Evolutionary conservation across 768 basidiomycete species (phyloP).

Genomic region (Lentinula sp.): DNA sequence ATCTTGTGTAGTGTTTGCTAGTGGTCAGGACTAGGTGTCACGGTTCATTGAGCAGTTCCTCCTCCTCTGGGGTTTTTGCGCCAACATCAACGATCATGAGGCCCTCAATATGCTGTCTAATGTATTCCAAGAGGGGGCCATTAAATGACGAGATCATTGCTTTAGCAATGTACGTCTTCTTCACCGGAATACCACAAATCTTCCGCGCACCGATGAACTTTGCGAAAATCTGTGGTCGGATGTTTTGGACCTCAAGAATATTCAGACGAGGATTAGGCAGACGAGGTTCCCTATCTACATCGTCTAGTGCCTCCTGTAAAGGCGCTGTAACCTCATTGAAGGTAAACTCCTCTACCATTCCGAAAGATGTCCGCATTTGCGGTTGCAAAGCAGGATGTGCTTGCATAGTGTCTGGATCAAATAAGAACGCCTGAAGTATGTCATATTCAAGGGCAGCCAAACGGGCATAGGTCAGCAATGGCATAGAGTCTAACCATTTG

Average conservation of each 20-base stretch:
- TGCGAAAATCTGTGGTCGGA: neutral
- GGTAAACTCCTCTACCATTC: neutral
- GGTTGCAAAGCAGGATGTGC: conserved; percentile 5
- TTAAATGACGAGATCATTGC: conserved; percentile 6
- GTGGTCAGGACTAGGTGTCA: neutral
- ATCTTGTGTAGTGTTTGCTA: neutral
- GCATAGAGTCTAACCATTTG: conserved; percentile 55
- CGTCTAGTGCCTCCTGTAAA: neutral
- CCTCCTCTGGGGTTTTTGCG: conserved; percentile 42
- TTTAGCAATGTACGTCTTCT: conserved; percentile 28
- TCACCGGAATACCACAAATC: conserved; percentile 22
- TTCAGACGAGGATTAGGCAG: conserved; percentile 20
- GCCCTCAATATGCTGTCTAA: conserved; percentile 1
- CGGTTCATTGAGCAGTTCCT: conserved; percentile 17
- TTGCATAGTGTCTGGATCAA: conserved; percentile 23
- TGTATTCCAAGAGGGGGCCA: neutral
- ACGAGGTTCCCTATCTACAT: conserved; percentile 14
- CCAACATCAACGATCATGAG: conserved; percentile 25
- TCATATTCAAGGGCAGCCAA: conserved; percentile 35
- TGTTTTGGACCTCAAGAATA: conserved; percentile 3
- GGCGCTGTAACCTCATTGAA: neutral
- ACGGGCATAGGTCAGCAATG: conserved; percentile 43
- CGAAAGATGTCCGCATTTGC: neutral
- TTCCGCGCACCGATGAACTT: conserved; percentile 23
- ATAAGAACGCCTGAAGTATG: conserved; percentile 44